phyloP scores from a whole-genome alignment of 73 alveolate genomes.

The Urostyla sp. region DNA sequence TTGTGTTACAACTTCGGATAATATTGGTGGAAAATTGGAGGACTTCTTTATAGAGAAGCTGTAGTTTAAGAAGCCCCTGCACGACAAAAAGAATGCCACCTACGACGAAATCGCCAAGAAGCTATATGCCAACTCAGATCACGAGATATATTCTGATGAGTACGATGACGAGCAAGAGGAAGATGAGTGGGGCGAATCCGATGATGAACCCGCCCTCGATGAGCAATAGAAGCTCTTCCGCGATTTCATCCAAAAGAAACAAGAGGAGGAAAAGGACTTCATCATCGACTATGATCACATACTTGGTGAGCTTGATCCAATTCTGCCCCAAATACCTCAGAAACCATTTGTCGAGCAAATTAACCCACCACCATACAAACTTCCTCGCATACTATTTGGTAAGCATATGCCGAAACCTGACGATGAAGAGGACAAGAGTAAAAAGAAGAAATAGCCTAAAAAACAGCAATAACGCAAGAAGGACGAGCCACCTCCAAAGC shows the following conservation, averaged over 20 bases:
- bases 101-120: conserved; percentile 26
- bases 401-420: conserved; percentile 72
- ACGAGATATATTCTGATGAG: conserved; percentile 7
- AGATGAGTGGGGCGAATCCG: conserved; percentile 37
- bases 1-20: conserved; percentile 61
- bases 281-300: conserved; percentile 63
- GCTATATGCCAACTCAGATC: conserved; percentile 22
- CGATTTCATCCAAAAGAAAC: conserved; percentile 58
- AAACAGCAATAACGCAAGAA: conserved; percentile 74
- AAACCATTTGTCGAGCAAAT: conserved; percentile 73
- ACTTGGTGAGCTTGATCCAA: conserved; percentile 65
- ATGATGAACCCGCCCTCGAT: background rate
- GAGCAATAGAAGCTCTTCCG: conserved; percentile 16
- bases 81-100: too few species aligned
- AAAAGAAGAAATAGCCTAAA: conserved; percentile 70
- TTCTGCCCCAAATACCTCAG: conserved; percentile 83
- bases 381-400: conserved; percentile 68
- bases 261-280: conserved; percentile 67
- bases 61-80: conserved; percentile 42
- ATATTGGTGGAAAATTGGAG: conserved; percentile 56
- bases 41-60: conserved; percentile 71
- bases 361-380: conserved; percentile 86
- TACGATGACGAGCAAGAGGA: conserved; percentile 47
- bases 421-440: conserved; percentile 59
- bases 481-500: conserved; percentile 83